Base-by-base conservation (phyloP, 331 rosid genomes). In the Pyrus hybrid region DNA sequence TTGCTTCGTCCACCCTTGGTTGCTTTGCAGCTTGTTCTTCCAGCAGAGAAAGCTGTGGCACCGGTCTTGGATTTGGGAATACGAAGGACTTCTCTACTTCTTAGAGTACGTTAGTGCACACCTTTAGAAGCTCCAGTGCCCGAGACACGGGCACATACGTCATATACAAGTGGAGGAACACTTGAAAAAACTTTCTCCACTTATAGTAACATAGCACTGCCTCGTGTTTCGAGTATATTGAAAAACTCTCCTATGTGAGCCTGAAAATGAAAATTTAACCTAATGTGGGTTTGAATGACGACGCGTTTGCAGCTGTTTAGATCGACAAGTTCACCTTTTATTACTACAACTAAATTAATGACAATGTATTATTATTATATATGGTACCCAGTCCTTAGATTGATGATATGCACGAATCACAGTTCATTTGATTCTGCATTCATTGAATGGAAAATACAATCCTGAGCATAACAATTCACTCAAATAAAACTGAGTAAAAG, bases 31-130 rank as follows among this genome's bases (percentile, higher is more conserved):
- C 87, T 87, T 91, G 67, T 84, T 87, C 77, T 88, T 91, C 98
- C 98, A 93, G 67, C 97, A 93, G 8, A 91, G 83, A 25, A 93
- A 87, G 25, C 86, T 83, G 60, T 87, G 85, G 33, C 93, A 91
- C 97, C 90, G 87, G 41, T 93, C 93, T 84, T 91, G 97, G 54
- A 93, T 88, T 70, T 88, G 98, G 7, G 96, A 37, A 88, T 20
- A 93, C 96, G 28, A 93, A 93, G 1, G 98, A 88, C 63, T 91
- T 91, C 85, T 91, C 98, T 35, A 88, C 97, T 75, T 91, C 98
- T 77, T 93, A 96, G 1, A 93, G 88, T 56, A 89, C 91, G 72
- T 91, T 88, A 41, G 97, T 89, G 82, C 97, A 91, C 41, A 93
- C 97, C 82, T 88, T 91, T 3, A 93, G 49, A 26, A 93, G 93